phyloP scores from a whole-genome alignment of 495 filamentous ascomycete species.

The Hapsidospora chrysogenum region DNA sequence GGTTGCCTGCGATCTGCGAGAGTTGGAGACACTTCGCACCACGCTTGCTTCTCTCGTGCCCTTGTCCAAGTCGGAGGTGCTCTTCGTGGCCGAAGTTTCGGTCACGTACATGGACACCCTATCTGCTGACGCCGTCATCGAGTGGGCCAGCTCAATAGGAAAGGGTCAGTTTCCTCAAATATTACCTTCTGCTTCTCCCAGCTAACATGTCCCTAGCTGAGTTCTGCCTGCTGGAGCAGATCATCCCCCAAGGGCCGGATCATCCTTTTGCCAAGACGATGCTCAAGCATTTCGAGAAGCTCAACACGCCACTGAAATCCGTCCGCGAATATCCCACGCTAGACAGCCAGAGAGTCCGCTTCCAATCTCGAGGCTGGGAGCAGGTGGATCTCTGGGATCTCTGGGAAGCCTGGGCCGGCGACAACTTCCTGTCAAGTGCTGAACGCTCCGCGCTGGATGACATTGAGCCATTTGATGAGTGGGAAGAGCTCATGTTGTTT shows the following conservation, averaged over 20 bases:
- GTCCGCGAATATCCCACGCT: slow-evolving; percentile 54
- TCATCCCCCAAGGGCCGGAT: slow-evolving; percentile 53
- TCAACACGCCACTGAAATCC: slow-evolving; percentile 58
- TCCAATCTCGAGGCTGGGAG: slow-evolving; percentile 47
- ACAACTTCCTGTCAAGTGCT: slow-evolving; percentile 36
- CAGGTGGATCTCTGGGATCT: slow-evolving; percentile 42
- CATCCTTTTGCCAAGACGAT: slow-evolving; percentile 84
- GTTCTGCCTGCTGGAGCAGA: slow-evolving; percentile 85
- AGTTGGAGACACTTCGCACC: slow-evolving; percentile 37
- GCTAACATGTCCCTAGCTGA: slow-evolving; percentile 13
- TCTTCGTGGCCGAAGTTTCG: slow-evolving; percentile 80
- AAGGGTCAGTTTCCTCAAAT: slow-evolving; percentile 13
- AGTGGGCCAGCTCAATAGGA: slow-evolving; percentile 35
- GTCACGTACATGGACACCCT: slow-evolving; percentile 75
- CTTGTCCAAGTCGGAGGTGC: slow-evolving; percentile 37
- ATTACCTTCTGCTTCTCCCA: background rate
- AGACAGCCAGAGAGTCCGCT: slow-evolving; percentile 45
- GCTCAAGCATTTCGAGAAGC: slow-evolving; percentile 68
- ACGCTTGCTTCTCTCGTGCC: slow-evolving; percentile 38
- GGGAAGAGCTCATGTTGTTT: slow-evolving; percentile 88
- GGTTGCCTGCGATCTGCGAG: slow-evolving; percentile 66
- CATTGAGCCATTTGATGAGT: slow-evolving; percentile 82
- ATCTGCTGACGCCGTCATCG: slow-evolving; percentile 55
- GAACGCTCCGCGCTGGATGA: slow-evolving; percentile 42
- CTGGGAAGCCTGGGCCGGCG: slow-evolving; percentile 64